Evolutionary conservation across 2,329 filamentous ascomycete species (phyloP).

Genomic region (Hymenoscyphus linearis): DNA sequence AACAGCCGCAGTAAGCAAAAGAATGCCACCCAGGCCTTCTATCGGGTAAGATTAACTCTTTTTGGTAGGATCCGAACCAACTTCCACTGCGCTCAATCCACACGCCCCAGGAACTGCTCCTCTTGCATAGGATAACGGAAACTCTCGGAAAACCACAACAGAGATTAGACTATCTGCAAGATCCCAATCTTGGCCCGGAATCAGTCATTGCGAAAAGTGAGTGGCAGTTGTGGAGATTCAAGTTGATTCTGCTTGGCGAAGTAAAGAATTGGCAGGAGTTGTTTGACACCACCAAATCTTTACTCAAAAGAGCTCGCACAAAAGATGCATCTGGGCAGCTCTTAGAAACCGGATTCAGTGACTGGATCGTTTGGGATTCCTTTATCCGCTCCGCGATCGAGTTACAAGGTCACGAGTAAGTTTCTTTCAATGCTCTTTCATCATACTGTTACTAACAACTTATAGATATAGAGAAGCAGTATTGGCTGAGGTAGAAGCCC

Average conservation of each 20-base stretch:
- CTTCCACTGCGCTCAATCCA: constrained; percentile 31
- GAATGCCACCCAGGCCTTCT: neutral
- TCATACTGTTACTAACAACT: constrained; percentile 1
- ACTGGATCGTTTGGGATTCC: constrained; percentile 32
- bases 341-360: constrained; percentile 27
- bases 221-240: constrained; percentile 32
- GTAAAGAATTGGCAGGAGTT: constrained; percentile 27
- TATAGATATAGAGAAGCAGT: constrained; percentile 19
- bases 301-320: constrained; percentile 29
- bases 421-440: neutral
- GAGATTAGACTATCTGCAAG: constrained; percentile 26
- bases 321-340: constrained; percentile 25
- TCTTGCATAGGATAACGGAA: constrained; percentile 28
- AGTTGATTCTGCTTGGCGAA: constrained; percentile 24
- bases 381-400: constrained; percentile 27
- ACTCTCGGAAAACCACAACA: constrained; percentile 24
- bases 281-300: constrained; percentile 21
- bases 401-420: constrained; percentile 24
- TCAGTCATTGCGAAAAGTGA: constrained; percentile 32
- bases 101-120: constrained; percentile 31
- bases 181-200: constrained; percentile 29
- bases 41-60: constrained; percentile 5
- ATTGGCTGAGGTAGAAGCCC: constrained; percentile 26
- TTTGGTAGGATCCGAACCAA: constrained; percentile 22
- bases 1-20: constrained; percentile 24